These are phyloP conservation scores for Syzygium oleosum DNA, from an alignment of 345 rosid genomes.

Conservation along the genomic window DNA sequence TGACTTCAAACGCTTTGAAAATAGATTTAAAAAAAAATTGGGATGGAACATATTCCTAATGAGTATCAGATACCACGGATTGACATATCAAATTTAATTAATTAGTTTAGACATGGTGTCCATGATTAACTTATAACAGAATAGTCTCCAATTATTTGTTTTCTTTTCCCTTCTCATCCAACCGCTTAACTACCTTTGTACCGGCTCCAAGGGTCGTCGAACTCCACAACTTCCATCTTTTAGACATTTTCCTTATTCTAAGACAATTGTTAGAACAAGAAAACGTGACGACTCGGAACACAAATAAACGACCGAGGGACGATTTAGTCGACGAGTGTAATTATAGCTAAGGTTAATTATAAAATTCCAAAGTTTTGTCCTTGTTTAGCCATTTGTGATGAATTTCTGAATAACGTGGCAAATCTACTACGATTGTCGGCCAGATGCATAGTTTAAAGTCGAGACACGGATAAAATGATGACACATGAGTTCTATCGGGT, in stretches of 20 bases:
- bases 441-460: neutral
- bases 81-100: neutral
- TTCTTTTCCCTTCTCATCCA: neutral
- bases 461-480: neutral
- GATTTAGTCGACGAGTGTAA: neutral
- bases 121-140: neutral
- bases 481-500: neutral
- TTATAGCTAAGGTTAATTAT: neutral
- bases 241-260: neutral
- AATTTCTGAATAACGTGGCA: neutral
- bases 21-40: neutral
- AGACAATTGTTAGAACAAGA: neutral
- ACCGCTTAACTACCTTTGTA: neutral
- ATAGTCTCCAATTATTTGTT: neutral
- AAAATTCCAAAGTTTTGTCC: neutral
- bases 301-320: neutral
- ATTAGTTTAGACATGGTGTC: neutral
- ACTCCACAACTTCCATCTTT: neutral
- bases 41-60: neutral
- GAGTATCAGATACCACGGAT: neutral
- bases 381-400: neutral
- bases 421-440: neutral
- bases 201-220: neutral
- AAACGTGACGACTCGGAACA: neutral
- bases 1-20: neutral